A percentile compares a stretch with the other conserved stretches of the same genome.
Evolutionary conservation across 2,329 filamentous ascomycete species (phyloP).

Genomic region (Remersonia thermophila): DNA sequence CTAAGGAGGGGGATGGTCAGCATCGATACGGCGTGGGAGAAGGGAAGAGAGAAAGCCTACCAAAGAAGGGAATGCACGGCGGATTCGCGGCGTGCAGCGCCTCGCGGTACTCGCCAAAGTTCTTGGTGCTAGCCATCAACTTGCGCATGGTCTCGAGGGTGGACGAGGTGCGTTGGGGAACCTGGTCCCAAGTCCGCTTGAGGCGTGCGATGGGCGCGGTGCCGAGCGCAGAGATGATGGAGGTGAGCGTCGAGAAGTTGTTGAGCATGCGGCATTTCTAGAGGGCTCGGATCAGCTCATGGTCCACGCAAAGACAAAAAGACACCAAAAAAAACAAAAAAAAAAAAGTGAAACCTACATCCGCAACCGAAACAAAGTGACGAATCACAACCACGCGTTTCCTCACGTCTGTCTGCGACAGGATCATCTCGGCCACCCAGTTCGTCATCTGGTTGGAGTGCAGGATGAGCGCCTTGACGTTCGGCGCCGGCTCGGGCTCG

Average conservation of each 20-base stretch:
- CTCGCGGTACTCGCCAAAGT: constrained; percentile 94
- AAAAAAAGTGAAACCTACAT: constrained; percentile 48
- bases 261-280: constrained; percentile 89
- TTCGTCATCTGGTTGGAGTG: constrained; percentile 99
- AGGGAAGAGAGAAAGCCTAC: constrained; percentile 35
- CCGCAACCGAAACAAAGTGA: constrained; percentile 91
- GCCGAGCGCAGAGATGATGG: constrained; percentile 89
- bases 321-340: neutral
- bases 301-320: constrained; percentile 9
- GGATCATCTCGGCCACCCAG: constrained; percentile 98
- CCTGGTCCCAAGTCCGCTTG: constrained; percentile 86
- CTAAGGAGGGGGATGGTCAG: constrained; percentile 34
- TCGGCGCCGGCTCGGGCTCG: constrained; percentile 75
- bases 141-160: constrained; percentile 83
- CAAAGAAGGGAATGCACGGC: constrained; percentile 96
- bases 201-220: constrained; percentile 92
- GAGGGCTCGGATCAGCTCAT: too few species aligned
- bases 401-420: constrained; percentile 88
- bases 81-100: constrained; percentile 85
- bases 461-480: constrained; percentile 90
- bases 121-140: constrained; percentile 94
- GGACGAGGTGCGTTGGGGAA: constrained; percentile 70
- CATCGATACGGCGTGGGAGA: neutral
- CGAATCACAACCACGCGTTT: constrained; percentile 96
- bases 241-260: constrained; percentile 95